A percentile compares a stretch with the other conserved stretches of the same genome.
These are phyloP conservation scores for Globisporangium abappressorium DNA, from an alignment of 352 stramenopile genomes.

Conservation along the genomic window DNA sequence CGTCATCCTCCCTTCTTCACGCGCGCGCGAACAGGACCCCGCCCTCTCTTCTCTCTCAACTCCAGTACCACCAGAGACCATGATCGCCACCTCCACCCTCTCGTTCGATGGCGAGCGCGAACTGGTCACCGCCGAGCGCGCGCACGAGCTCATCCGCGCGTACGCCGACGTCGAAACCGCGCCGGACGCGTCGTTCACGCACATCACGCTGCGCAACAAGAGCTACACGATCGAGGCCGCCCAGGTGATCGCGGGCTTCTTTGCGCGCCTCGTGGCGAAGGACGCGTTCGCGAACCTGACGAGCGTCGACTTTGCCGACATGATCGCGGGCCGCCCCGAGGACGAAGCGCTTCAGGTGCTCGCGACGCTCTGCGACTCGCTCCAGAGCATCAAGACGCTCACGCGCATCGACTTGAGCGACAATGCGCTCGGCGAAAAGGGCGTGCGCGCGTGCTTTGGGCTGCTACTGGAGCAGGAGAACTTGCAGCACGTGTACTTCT, in stretches of 20 bases:
- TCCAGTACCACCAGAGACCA: neutral
- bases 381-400: slow-evolving; percentile 70
- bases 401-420: slow-evolving; percentile 89
- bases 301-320: slow-evolving; percentile 85
- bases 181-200: slow-evolving; percentile 44
- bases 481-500: slow-evolving; percentile 89
- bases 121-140: slow-evolving; percentile 69
- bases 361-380: slow-evolving; percentile 69
- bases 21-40: slow-evolving; percentile 10
- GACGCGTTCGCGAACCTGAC: slow-evolving; percentile 57
- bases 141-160: slow-evolving; percentile 58
- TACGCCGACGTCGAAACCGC: slow-evolving; percentile 35
- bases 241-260: slow-evolving; percentile 71
- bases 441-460: slow-evolving; percentile 87
- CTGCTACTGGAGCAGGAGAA: slow-evolving; percentile 76
- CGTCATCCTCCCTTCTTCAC: slow-evolving; percentile 14
- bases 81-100: slow-evolving; percentile 8
- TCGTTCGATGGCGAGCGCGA: slow-evolving; percentile 76
- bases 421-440: slow-evolving; percentile 95
- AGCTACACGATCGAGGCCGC: slow-evolving; percentile 82
- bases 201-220: slow-evolving; percentile 88
- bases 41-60: neutral
- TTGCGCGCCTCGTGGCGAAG: slow-evolving; percentile 41
- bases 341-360: slow-evolving; percentile 85
- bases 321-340: slow-evolving; percentile 80